Percentiles rank a stretch among this genome's conserved stretches.
Conservation (phyloP, 345 rosid genomes). For the Hirschfeldia incana region DNA sequence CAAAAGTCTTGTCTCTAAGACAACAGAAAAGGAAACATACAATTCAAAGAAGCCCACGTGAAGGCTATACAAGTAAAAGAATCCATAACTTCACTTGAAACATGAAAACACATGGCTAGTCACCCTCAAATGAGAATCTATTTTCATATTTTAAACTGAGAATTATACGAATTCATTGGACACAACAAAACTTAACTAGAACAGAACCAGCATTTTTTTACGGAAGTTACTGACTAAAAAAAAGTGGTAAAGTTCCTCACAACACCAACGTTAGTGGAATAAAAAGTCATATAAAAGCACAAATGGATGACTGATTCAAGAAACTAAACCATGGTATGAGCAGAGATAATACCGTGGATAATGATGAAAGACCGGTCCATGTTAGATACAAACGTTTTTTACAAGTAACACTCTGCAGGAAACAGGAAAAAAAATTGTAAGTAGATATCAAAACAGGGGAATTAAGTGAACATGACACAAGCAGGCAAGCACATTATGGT, state of each 20-base stretch:
- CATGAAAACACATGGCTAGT: neutral
- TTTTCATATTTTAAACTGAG: neutral
- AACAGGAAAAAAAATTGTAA: too few relatives aligned
- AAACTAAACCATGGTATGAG: constrained; percentile 27
- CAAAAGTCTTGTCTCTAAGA: constrained; percentile 59
- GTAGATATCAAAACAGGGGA: too few relatives aligned
- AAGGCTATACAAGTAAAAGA: constrained; percentile 2
- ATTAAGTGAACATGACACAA: neutral
- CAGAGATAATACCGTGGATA: constrained; percentile 53
- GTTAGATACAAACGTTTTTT: constrained; percentile 46
- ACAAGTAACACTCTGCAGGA: constrained; percentile 44
- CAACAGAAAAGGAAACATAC: constrained; percentile 29
- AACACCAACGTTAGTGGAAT: constrained; percentile 7
- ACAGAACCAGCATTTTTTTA: constrained; percentile 1
- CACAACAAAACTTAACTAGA: too few relatives aligned
- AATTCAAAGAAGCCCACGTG: neutral
- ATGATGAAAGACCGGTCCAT: constrained; percentile 55
- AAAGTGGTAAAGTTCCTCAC: neutral
- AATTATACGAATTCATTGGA: neutral
- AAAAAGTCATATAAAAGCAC: too few relatives aligned
- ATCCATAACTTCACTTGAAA: too few relatives aligned
- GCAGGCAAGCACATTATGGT: constrained; percentile 32
- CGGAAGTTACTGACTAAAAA: neutral
- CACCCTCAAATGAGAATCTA: neutral
- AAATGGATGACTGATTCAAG: too few relatives aligned